A percentile compares a stretch with the other conserved stretches of the same genome.
Evolutionary conservation across 2,329 filamentous ascomycete species (phyloP).

Genomic region (Decorospora gaudefroyi): DNA sequence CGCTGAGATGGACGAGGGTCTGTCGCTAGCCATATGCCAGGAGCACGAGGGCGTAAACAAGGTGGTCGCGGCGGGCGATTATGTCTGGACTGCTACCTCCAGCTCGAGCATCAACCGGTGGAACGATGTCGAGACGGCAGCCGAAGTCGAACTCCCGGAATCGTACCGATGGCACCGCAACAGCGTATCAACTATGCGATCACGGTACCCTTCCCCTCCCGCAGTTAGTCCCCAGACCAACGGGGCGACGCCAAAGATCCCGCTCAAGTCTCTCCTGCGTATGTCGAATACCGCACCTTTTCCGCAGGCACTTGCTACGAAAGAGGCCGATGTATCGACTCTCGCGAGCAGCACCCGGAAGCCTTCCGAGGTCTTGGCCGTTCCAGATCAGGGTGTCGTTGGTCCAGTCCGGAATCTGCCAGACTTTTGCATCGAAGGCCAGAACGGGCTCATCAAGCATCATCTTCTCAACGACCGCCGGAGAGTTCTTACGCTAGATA

Average conservation of each 20-base stretch:
- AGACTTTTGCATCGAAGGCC: slow-evolving; percentile 76
- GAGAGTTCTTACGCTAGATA: slow-evolving; percentile 87
- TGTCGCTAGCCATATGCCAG: slow-evolving; percentile 88
- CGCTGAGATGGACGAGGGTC: slow-evolving; percentile 79
- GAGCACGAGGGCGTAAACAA: slow-evolving; percentile 83
- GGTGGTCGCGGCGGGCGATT: slow-evolving; percentile 67
- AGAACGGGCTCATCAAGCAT: slow-evolving; percentile 93
- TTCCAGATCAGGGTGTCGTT: slow-evolving; percentile 39
- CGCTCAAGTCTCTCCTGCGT: slow-evolving; percentile 75
- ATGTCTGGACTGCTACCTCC: slow-evolving; percentile 88
- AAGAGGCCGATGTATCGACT: slow-evolving; percentile 62
- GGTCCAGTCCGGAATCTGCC: slow-evolving; percentile 51
- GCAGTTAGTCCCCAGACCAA: slow-evolving; percentile 40
- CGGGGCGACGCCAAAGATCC: slow-evolving; percentile 62
- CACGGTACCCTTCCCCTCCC: slow-evolving; percentile 49
- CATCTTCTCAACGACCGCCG: slow-evolving; percentile 87
- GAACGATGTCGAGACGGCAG: slow-evolving; percentile 80
- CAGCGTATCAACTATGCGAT: slow-evolving; percentile 53
- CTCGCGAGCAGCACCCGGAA: slow-evolving; percentile 58
- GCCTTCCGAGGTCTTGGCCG: slow-evolving; percentile 60
- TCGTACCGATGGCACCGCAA: slow-evolving; percentile 59
- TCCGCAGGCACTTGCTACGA: slow-evolving; percentile 58
- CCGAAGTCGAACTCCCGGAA: slow-evolving; percentile 65
- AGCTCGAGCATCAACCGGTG: slow-evolving; percentile 92
- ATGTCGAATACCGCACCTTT: slow-evolving; percentile 85